Evolutionary conservation across 352 stramenopile genomes (phyloP).

Genomic region (Achlya hypogyna): DNA sequence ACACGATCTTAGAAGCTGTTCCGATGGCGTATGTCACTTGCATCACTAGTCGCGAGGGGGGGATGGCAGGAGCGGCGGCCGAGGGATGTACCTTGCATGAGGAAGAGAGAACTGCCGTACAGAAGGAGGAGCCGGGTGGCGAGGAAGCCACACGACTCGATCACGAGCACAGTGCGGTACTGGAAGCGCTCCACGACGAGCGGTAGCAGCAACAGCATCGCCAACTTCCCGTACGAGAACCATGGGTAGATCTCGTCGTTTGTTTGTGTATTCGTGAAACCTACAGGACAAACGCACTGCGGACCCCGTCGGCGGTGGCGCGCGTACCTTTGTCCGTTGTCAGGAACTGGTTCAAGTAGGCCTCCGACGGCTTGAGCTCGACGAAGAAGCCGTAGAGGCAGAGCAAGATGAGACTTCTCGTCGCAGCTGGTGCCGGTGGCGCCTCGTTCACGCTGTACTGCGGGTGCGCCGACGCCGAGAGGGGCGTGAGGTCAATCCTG

Average conservation of each 20-base stretch:
- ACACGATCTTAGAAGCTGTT: conserved; percentile 13
- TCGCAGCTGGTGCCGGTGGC: neutral
- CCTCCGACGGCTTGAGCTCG: conserved; percentile 20
- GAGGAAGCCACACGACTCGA: conserved; percentile 16
- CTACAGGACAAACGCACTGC: neutral
- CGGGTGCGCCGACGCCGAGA: neutral
- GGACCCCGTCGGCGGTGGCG: neutral
- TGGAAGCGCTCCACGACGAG: conserved; percentile 17
- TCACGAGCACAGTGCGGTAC: conserved; percentile 18
- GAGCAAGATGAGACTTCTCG: conserved; percentile 3
- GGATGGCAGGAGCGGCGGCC: no score
- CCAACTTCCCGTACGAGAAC: conserved; percentile 15
- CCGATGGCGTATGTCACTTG: conserved; percentile 18
- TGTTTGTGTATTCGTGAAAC: conserved; percentile 6
- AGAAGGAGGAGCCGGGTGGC: conserved; percentile 6
- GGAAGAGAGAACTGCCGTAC: conserved; percentile 9
- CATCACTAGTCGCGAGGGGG: conserved; percentile 8
- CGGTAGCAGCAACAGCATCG: conserved; percentile 13
- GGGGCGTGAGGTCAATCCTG: neutral
- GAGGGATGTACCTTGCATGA: conserved; percentile 17
- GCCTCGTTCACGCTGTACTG: neutral
- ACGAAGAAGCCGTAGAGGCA: conserved; percentile 20
- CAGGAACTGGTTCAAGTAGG: conserved; percentile 17
- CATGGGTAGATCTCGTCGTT: conserved; percentile 19
- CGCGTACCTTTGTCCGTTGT: conserved; percentile 11